These are phyloP conservation scores for Kodamaea hsintzibuensis DNA, from an alignment of 805 yeast genomes.

Conservation along the genomic window DNA sequence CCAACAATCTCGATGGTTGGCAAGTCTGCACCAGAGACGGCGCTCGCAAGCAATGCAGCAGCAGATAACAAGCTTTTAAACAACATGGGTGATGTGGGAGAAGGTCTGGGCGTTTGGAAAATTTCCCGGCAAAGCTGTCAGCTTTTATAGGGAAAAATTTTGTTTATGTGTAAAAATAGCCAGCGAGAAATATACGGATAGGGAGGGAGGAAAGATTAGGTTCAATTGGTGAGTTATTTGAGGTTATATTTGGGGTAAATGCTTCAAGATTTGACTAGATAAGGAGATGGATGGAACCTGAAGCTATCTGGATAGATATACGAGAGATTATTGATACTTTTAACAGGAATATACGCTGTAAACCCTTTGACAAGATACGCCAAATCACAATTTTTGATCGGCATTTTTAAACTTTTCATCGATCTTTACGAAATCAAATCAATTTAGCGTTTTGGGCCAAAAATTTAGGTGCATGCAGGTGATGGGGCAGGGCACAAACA, in stretches of 20 bases:
- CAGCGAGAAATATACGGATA: not conserved
- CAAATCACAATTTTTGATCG: not conserved
- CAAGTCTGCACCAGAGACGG: slow-evolving; percentile 18
- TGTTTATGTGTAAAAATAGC: not conserved
- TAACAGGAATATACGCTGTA: too few relatives aligned
- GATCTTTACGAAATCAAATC: not conserved
- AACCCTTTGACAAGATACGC: not conserved
- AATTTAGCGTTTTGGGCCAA: not conserved
- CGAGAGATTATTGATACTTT: too few relatives aligned
- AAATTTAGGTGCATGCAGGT: not conserved
- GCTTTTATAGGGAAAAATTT: slow-evolving; percentile 6
- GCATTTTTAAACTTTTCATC: not conserved
- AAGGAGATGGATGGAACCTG: too few relatives aligned
- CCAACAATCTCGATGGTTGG: slow-evolving; percentile 75
- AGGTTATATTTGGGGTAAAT: too few relatives aligned
- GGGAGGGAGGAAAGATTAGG: not conserved
- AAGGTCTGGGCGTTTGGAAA: slow-evolving; percentile 1
- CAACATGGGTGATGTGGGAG: slow-evolving; percentile 5
- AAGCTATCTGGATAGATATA: too few relatives aligned
- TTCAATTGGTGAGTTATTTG: too few relatives aligned
- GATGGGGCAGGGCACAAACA: slow-evolving; percentile 3
- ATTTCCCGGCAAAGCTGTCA: not conserved
- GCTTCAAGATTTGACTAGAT: too few relatives aligned
- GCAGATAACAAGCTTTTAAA: slow-evolving; percentile 13
- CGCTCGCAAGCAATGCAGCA: slow-evolving; percentile 13